Evolutionary conservation across 2,329 filamentous ascomycete species (phyloP).

Genomic region (Cadophora sp.): DNA sequence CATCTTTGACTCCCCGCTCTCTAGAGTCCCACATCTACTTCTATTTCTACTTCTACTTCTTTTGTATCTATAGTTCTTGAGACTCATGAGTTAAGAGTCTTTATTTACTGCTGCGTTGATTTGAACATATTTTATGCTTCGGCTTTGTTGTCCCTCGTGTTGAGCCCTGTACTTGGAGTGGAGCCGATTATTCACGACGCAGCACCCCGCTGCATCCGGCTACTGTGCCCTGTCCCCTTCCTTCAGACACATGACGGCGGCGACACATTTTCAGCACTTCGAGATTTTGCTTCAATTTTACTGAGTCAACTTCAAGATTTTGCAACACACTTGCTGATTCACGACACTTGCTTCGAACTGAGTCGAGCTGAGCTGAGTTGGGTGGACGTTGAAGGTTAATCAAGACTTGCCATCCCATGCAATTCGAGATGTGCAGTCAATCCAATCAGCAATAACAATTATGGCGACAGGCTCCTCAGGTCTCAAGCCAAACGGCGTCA

Average conservation of each 20-base stretch:
- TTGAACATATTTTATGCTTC: background rate
- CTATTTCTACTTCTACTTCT: too few relatives aligned
- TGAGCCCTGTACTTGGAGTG: background rate
- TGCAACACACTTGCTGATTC: background rate
- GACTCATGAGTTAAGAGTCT: too few relatives aligned
- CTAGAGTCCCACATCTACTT: background rate
- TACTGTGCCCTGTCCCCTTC: background rate
- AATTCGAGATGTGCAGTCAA: conserved; percentile 7
- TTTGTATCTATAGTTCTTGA: background rate
- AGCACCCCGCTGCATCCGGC: conserved; percentile 11
- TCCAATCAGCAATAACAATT: conserved; percentile 18
- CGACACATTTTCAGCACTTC: conserved; percentile 3
- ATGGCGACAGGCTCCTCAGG: conserved; percentile 23
- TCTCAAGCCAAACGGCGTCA: background rate
- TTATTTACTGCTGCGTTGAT: too few relatives aligned
- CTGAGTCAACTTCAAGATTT: background rate
- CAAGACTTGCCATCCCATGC: background rate
- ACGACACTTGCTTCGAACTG: background rate
- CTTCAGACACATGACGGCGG: background rate
- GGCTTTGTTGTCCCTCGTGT: background rate
- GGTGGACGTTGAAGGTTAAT: too few relatives aligned
- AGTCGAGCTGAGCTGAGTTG: too few relatives aligned
- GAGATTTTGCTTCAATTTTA: background rate
- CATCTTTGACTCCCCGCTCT: background rate
- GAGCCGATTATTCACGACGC: conserved; percentile 8